Conservation (phyloP, 352 stramenopile genomes). For the Pythium apleroticum region DNA sequence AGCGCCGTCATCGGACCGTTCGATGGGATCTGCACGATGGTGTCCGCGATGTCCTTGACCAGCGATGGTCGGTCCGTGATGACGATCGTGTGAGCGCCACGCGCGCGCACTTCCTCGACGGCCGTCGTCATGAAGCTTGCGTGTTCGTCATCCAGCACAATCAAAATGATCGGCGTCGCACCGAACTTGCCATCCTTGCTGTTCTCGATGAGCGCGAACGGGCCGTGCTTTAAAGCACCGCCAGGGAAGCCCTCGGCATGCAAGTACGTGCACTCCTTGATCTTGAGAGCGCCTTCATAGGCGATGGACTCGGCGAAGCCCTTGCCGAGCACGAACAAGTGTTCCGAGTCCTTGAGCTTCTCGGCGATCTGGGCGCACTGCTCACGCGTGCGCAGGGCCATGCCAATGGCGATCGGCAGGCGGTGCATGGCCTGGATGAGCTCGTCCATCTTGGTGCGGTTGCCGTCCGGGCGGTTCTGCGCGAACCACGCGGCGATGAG, state of each 20-base stretch:
- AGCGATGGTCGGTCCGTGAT: conserved; percentile 97
- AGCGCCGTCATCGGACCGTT: conserved; percentile 97
- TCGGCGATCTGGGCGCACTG: conserved; percentile 91
- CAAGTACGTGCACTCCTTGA: conserved; percentile 99
- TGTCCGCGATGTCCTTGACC: conserved; percentile 91
- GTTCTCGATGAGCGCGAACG: conserved; percentile 98
- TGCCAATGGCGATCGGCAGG: conserved; percentile 97
- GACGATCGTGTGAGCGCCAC: conserved; percentile 95
- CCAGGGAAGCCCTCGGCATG: conserved; percentile 98
- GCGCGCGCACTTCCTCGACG: conserved; percentile 95
- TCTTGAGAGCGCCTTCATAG: conserved; percentile 97
- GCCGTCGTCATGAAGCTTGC: conserved; percentile 95
- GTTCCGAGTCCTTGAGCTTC: conserved; percentile 87
- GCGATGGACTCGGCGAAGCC: conserved; percentile 94
- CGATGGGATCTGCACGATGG: conserved; percentile 95
- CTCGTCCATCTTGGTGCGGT: conserved; percentile 83
- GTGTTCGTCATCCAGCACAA: conserved; percentile 97
- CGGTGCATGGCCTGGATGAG: conserved; percentile 96
- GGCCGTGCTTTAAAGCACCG: conserved; percentile 98
- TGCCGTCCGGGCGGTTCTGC: conserved; percentile 83
- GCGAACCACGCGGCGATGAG: conserved; percentile 92
- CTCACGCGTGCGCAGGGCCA: conserved; percentile 93
- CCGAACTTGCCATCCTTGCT: conserved; percentile 92
- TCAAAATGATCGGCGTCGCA: conserved; percentile 96
- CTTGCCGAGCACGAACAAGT: conserved; percentile 96